Conservation (phyloP, 2,329 filamentous ascomycete genomes). For the Plectosphaerella cucumerina region DNA sequence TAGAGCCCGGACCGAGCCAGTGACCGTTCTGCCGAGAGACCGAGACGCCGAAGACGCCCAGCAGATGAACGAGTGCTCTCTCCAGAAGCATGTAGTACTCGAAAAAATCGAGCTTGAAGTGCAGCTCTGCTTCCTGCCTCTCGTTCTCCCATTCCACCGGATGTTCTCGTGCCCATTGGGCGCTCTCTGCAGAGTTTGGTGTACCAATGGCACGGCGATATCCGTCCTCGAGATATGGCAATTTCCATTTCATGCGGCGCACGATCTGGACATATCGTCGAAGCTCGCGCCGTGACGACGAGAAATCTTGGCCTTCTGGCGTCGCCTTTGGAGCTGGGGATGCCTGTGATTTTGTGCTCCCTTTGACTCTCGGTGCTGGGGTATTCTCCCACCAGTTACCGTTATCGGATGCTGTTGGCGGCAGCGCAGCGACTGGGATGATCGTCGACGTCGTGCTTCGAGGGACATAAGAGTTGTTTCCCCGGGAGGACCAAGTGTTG, state of each 20-base stretch:
- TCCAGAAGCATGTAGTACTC: slow-evolving; percentile 73
- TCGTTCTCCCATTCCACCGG: neutral
- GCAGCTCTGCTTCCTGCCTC: slow-evolving; percentile 49
- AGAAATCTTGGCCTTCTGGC: slow-evolving; percentile 3
- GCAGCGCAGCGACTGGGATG: slow-evolving; percentile 1
- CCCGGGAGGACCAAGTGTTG: neutral
- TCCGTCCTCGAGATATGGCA: slow-evolving; percentile 52
- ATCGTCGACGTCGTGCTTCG: slow-evolving; percentile 1
- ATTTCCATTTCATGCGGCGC: slow-evolving; percentile 59
- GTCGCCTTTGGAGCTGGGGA: neutral
- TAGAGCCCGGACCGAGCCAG: neutral
- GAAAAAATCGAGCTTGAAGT: slow-evolving; percentile 76
- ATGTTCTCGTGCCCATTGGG: slow-evolving; percentile 4
- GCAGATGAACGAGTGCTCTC: slow-evolving; percentile 62
- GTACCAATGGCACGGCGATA: slow-evolving; percentile 45
- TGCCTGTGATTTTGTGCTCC: neutral
- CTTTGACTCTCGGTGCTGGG: neutral
- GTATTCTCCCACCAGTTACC: slow-evolving; percentile 1
- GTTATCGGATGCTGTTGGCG: neutral
- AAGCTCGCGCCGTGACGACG: slow-evolving; percentile 38
- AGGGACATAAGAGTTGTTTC: neutral
- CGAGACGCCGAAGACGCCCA: slow-evolving; percentile 58
- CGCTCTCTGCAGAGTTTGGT: slow-evolving; percentile 17
- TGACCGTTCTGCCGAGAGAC: slow-evolving; percentile 28
- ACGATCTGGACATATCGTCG: slow-evolving; percentile 57